A percentile compares a stretch with the other conserved stretches of the same genome.
These are phyloP conservation scores for Gaeumannomyces sp. DNA, from an alignment of 2,329 filamentous ascomycete species.

Conservation along the genomic window DNA sequence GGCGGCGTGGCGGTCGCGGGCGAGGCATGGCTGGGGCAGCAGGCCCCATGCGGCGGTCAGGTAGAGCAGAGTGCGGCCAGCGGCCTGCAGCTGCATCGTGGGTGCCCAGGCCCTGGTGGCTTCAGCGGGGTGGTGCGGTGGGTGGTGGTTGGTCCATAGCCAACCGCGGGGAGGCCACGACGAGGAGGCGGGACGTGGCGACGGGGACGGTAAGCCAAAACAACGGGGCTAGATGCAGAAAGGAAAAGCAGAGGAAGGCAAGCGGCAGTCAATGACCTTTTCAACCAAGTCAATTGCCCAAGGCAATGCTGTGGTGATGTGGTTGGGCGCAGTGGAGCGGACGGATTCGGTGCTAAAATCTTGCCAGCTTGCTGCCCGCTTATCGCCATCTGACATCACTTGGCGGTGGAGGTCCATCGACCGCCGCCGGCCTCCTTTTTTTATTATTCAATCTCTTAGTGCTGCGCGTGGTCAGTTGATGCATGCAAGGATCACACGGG, in stretches of 20 bases:
- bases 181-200: too few species aligned
- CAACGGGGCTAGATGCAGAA: neutral
- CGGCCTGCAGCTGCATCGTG: constrained; percentile 8
- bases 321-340: neutral
- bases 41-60: constrained; percentile 5
- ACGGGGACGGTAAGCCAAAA: neutral
- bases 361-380: constrained; percentile 6
- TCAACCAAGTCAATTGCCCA: neutral
- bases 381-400: neutral
- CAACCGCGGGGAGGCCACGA: neutral
- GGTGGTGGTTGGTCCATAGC: constrained; percentile 9
- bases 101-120: neutral
- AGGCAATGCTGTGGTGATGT: neutral
- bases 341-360: neutral
- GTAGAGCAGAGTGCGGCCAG: constrained; percentile 4
- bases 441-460: neutral
- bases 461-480: neutral
- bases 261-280: neutral
- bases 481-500: neutral
- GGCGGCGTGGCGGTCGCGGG: neutral
- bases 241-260: neutral
- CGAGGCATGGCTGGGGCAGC: constrained; percentile 6
- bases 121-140: neutral
- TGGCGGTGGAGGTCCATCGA: neutral
- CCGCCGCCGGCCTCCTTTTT: neutral